phyloP scores from a whole-genome alignment of 2,329 filamentous ascomycete genomes.

The Colletotrichum somersetense region DNA sequence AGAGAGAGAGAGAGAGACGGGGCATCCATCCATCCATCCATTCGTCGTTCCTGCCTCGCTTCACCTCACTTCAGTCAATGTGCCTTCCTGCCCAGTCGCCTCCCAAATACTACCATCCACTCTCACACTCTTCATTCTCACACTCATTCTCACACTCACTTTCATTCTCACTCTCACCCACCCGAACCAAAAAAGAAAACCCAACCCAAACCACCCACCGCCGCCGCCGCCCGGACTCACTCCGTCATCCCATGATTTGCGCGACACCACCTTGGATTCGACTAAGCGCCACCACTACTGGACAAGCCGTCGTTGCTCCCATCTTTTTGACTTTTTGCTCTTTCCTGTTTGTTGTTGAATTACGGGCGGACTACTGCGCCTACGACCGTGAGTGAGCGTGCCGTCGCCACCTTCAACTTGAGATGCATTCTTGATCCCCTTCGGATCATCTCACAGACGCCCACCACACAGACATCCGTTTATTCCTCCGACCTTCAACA shows the following conservation, averaged over 20 bases:
- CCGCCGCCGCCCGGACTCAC: slow-evolving; percentile 31
- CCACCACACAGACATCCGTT: slow-evolving; percentile 36
- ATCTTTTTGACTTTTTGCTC: slow-evolving; percentile 13
- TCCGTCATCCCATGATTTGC: slow-evolving; percentile 35
- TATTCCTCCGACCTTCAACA: slow-evolving; percentile 16
- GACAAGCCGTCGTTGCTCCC: background rate
- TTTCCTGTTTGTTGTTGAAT: slow-evolving; percentile 9
- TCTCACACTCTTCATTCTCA: slow-evolving; percentile 5
- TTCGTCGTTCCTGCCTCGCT: background rate
- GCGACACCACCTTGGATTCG: slow-evolving; percentile 19
- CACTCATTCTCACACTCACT: slow-evolving; percentile 5
- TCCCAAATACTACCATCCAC: slow-evolving; percentile 1
- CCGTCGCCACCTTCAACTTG: slow-evolving; percentile 22
- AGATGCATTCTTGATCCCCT: slow-evolving; percentile 33
- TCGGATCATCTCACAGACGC: slow-evolving; percentile 37
- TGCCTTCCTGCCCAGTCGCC: slow-evolving; percentile 15
- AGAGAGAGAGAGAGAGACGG: background rate
- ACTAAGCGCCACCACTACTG: slow-evolving; percentile 26
- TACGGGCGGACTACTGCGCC: slow-evolving; percentile 21
- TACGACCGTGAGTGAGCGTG: slow-evolving; percentile 9
- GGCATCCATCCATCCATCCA: background rate
- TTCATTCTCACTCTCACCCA: slow-evolving; percentile 8
- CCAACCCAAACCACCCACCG: no score
- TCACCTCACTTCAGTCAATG: slow-evolving; percentile 4
- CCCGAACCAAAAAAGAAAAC: slow-evolving; percentile 14